Evolutionary conservation across 1,284 basidiomycete species (phyloP).

Genomic region (Ganoderma boninense): DNA sequence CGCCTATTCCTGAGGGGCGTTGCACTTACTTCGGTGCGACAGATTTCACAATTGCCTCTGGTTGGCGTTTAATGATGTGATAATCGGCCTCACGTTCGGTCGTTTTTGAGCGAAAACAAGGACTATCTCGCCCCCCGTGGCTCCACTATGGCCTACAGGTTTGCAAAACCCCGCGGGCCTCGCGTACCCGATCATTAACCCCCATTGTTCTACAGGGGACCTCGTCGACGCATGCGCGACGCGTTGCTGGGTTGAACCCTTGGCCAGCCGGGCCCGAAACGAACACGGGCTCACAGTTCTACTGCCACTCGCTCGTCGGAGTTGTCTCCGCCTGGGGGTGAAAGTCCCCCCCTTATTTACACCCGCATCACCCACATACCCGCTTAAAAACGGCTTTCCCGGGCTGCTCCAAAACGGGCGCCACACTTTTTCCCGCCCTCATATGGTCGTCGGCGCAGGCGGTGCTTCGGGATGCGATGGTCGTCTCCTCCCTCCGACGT

Average conservation of each 20-base stretch:
- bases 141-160: constrained; percentile 55
- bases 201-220: constrained; percentile 43
- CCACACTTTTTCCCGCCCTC: constrained; percentile 55
- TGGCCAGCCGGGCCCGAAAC: constrained; percentile 97
- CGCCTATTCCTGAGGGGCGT: neutral
- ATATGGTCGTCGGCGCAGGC: constrained; percentile 60
- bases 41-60: constrained; percentile 94
- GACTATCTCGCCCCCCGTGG: constrained; percentile 47
- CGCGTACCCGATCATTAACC: neutral
- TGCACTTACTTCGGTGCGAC: neutral
- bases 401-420: constrained; percentile 46
- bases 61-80: constrained; percentile 91
- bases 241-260: constrained; percentile 83
- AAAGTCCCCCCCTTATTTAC: constrained; percentile 47
- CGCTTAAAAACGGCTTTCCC: constrained; percentile 29
- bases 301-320: constrained; percentile 74
- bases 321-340: constrained; percentile 74
- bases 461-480: constrained; percentile 76
- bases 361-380: neutral
- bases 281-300: constrained; percentile 89
- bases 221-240: constrained; percentile 59
- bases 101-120: constrained; percentile 74
- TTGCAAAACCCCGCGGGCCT: constrained; percentile 11
- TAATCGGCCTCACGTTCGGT: constrained; percentile 80
- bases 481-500: constrained; percentile 77